These are phyloP conservation scores for Aspergillus coremiiformis DNA, from an alignment of 495 filamentous ascomycete species.

Conservation along the genomic window DNA sequence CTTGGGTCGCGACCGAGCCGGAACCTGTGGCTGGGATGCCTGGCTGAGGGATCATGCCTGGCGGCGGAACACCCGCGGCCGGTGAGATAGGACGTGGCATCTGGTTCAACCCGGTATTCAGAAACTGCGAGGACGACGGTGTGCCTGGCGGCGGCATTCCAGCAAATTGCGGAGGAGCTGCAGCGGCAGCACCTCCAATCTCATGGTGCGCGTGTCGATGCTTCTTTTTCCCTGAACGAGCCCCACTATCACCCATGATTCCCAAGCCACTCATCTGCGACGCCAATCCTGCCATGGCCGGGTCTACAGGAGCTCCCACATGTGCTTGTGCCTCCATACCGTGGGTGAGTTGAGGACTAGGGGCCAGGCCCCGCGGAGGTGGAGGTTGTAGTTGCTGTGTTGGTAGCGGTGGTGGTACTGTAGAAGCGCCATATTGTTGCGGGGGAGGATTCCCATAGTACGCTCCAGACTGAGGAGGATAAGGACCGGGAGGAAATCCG, in stretches of 20 bases:
- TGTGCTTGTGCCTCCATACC: constrained; percentile 28
- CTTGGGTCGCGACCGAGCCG: constrained; percentile 53
- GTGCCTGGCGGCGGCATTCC: constrained; percentile 51
- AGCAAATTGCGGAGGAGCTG: constrained; percentile 55
- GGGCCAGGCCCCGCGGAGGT: constrained; percentile 15
- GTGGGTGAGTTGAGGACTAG: constrained; percentile 26
- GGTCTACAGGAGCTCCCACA: constrained; percentile 27
- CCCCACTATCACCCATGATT: constrained; percentile 55
- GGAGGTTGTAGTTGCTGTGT: constrained; percentile 13
- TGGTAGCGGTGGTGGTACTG: constrained; percentile 12
- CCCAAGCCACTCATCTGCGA: constrained; percentile 83
- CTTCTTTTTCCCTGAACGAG: constrained; percentile 74
- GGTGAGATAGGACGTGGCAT: constrained; percentile 45
- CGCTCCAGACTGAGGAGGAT: constrained; percentile 55
- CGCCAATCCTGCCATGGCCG: constrained; percentile 53
- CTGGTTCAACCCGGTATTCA: constrained; percentile 59
- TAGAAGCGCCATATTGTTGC: constrained; percentile 40
- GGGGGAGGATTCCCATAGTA: constrained; percentile 34
- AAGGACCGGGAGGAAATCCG: constrained; percentile 36
- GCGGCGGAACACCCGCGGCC: constrained; percentile 42
- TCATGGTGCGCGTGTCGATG: constrained; percentile 88
- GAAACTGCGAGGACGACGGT: constrained; percentile 55
- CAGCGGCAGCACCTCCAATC: constrained; percentile 54
- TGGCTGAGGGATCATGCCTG: constrained; percentile 50
- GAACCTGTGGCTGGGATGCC: constrained; percentile 27